A percentile compares a stretch with the other conserved stretches of the same genome.
These are phyloP conservation scores for Oxytropis ochrocephala DNA, from an alignment of 306 rosid genomes.

Conservation along the genomic window DNA sequence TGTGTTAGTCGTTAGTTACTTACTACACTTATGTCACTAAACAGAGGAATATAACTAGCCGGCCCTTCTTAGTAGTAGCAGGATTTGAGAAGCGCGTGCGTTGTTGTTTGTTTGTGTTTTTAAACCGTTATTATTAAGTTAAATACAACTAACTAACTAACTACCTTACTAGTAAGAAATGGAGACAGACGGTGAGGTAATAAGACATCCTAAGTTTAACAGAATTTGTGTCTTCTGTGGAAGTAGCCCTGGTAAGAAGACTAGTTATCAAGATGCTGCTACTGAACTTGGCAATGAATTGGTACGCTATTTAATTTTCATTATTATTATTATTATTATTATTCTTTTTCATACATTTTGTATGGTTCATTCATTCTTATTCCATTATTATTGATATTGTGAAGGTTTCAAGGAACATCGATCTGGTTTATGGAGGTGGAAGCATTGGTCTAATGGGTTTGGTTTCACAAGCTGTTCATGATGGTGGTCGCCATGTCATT, in stretches of 20 bases:
- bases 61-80: too few relatives aligned
- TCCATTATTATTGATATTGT: neutral
- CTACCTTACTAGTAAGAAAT: constrained; percentile 25
- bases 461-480: constrained; percentile 98
- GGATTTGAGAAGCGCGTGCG: too few relatives aligned
- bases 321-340: too few relatives aligned
- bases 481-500: constrained; percentile 98
- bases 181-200: constrained; percentile 52
- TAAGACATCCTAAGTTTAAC: constrained; percentile 61
- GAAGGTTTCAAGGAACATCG: constrained; percentile 94
- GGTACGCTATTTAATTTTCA: constrained; percentile 53
- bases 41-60: too few relatives aligned
- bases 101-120: neutral
- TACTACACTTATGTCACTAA: too few relatives aligned
- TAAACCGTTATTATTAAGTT: neutral
- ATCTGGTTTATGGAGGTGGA: constrained; percentile 98
- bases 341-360: neutral
- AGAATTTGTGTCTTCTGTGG: constrained; percentile 99
- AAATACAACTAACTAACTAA: neutral
- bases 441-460: constrained; percentile 99
- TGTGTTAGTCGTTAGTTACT: too few relatives aligned
- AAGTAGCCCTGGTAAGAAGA: constrained; percentile 96
- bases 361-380: too few relatives aligned
- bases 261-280: constrained; percentile 92
- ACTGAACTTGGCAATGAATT: constrained; percentile 88